Conservation (phyloP, 441 rosid genomes). For the Arabidopsis lyrata region DNA sequence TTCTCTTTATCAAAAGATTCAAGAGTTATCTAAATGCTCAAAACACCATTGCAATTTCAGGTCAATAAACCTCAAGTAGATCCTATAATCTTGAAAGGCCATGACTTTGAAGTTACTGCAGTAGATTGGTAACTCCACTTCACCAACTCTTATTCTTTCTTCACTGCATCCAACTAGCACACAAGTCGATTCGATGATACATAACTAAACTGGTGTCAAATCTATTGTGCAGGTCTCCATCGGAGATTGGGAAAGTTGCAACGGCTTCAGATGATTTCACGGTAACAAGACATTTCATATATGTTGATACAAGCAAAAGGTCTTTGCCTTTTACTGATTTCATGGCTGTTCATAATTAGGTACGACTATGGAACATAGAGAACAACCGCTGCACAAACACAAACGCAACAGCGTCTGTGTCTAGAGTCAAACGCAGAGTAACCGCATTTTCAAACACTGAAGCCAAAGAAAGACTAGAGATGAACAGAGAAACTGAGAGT, state of each 20-base stretch:
- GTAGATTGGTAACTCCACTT: slow-evolving; percentile 75
- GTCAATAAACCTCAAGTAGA: slow-evolving; percentile 69
- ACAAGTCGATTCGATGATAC: background rate
- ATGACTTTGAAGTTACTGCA: slow-evolving; percentile 85
- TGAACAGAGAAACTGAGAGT: slow-evolving; percentile 45
- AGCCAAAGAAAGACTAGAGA: slow-evolving; percentile 52
- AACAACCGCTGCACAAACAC: slow-evolving; percentile 50
- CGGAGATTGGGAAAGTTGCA: slow-evolving; percentile 71
- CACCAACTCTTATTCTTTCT: background rate
- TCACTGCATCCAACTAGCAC: background rate
- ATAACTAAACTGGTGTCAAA: background rate
- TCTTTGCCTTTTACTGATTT: background rate
- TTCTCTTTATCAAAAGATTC: slow-evolving; percentile 20
- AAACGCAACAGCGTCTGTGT: slow-evolving; percentile 38
- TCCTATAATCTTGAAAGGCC: slow-evolving; percentile 69
- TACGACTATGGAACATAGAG: slow-evolving; percentile 74
- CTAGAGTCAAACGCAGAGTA: slow-evolving; percentile 71
- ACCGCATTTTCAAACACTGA: slow-evolving; percentile 58
- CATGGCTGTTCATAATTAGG: slow-evolving; percentile 50
- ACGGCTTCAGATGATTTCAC: slow-evolving; percentile 87
- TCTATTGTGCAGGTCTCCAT: slow-evolving; percentile 60
- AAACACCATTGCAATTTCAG: slow-evolving; percentile 44
- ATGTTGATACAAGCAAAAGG: background rate
- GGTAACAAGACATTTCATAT: slow-evolving; percentile 49
- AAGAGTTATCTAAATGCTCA: slow-evolving; percentile 27